Evolutionary conservation across 345 rosid genomes (phyloP).

Genomic region (Arabidopsis thaliana): DNA sequence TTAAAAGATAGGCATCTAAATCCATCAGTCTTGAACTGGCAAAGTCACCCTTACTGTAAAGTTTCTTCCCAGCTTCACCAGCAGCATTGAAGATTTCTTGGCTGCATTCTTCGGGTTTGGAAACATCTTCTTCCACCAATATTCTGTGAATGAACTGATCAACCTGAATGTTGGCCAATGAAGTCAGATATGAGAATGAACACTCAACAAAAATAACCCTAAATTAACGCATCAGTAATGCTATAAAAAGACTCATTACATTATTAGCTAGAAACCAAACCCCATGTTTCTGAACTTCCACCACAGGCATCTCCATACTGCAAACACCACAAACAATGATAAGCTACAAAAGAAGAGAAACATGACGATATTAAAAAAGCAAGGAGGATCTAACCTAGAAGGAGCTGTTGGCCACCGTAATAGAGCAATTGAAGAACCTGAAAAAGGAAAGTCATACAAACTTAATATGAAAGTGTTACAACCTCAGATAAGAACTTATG

Average conservation of each 20-base stretch:
- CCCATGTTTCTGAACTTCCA: slow-evolving; percentile 74
- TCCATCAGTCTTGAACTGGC: slow-evolving; percentile 57
- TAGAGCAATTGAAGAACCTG: slow-evolving; percentile 72
- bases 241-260: slow-evolving; percentile 49
- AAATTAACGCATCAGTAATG: not conserved
- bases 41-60: slow-evolving; percentile 72
- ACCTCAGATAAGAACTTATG: not conserved
- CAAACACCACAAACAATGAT: slow-evolving; percentile 33
- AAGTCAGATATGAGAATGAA: slow-evolving; percentile 14
- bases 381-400: slow-evolving; percentile 54
- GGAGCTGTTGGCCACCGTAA: slow-evolving; percentile 94
- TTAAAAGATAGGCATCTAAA: slow-evolving; percentile 64
- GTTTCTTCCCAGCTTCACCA: slow-evolving; percentile 62
- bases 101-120: slow-evolving; percentile 45
- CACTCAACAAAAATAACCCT: slow-evolving; percentile 1
- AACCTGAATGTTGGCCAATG: slow-evolving; percentile 54
- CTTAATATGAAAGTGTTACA: not conserved
- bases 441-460: slow-evolving; percentile 21
- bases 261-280: slow-evolving; percentile 84
- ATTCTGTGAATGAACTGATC: slow-evolving; percentile 79
- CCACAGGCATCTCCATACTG: slow-evolving; percentile 94
- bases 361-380: not conserved
- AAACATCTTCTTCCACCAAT: slow-evolving; percentile 78
- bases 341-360: slow-evolving; percentile 16
- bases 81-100: slow-evolving; percentile 58